These are phyloP conservation scores for Phoenix dactylifera DNA, from an alignment of 176 grass and related monocot species.

Conservation along the genomic window DNA sequence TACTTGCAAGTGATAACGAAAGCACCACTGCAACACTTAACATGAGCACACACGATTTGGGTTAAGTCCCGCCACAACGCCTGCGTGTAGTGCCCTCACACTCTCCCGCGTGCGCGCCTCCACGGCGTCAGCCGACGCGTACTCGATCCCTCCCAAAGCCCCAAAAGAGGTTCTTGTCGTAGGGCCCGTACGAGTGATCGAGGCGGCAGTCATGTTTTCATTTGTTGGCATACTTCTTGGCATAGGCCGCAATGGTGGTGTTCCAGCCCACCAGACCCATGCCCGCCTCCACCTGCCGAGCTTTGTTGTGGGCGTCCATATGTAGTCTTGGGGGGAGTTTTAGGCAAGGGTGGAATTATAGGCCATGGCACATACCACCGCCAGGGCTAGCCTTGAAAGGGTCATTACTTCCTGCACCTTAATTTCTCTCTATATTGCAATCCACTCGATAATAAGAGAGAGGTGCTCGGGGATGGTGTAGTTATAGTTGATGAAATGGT, in stretches of 20 bases:
- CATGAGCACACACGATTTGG: slow-evolving; percentile 31
- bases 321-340: slow-evolving; percentile 29
- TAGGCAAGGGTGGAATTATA: slow-evolving; percentile 27
- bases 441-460: too few relatives aligned
- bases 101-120: not conserved
- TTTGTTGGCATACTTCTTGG: slow-evolving; percentile 28
- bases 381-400: not conserved
- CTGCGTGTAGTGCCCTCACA: slow-evolving; percentile 50
- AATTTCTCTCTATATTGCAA: too few relatives aligned
- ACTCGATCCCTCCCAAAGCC: slow-evolving; percentile 12
- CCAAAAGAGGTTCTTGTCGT: slow-evolving; percentile 49
- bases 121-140: slow-evolving; percentile 20
- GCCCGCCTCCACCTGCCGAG: slow-evolving; percentile 9
- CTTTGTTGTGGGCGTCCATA: slow-evolving; percentile 34
- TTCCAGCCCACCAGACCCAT: slow-evolving; percentile 36
- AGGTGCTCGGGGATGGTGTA: too few relatives aligned
- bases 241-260: slow-evolving; percentile 21
- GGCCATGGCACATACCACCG: not conserved
- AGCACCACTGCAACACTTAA: slow-evolving; percentile 11
- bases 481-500: too few relatives aligned
- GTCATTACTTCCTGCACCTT: too few relatives aligned
- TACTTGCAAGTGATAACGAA: slow-evolving; percentile 53
- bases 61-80: slow-evolving; percentile 42
- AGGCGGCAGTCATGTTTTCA: slow-evolving; percentile 25
- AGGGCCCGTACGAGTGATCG: slow-evolving; percentile 35